Conservation (phyloP, 495 filamentous ascomycete species). For the Polyplosphaeria fusca region DNA sequence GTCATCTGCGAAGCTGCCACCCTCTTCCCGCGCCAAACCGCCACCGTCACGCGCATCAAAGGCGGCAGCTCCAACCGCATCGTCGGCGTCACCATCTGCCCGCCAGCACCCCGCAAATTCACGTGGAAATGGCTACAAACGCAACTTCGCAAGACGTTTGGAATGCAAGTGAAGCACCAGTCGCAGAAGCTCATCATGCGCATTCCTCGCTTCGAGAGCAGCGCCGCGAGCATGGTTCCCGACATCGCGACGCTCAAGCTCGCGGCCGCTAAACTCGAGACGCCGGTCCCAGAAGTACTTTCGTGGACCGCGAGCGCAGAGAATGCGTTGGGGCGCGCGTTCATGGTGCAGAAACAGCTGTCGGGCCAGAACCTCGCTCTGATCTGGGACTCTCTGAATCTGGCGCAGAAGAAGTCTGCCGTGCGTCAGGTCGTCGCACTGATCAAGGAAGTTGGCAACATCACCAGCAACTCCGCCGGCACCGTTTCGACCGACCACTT, state of each 20-base stretch:
- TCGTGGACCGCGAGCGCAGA: not conserved
- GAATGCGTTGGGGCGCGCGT: not conserved
- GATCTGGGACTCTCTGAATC: not conserved
- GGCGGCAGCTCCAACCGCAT: slow-evolving; percentile 9
- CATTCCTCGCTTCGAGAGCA: too few species aligned
- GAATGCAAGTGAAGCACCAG: too few species aligned
- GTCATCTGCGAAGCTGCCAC: not conserved
- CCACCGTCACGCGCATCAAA: not conserved
- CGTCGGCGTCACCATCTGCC: not conserved
- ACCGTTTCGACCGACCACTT: not conserved
- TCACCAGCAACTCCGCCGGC: not conserved
- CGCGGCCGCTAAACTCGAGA: not conserved
- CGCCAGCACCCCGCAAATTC: not conserved
- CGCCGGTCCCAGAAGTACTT: not conserved
- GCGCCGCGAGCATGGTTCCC: too few species aligned
- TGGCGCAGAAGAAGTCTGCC: not conserved
- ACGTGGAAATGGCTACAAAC: too few species aligned
- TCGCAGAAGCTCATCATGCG: too few species aligned
- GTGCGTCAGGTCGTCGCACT: not conserved
- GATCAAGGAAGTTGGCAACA: not conserved
- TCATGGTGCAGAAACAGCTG: not conserved
- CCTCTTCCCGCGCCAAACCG: not conserved
- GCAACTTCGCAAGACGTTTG: too few species aligned
- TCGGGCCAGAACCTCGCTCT: not conserved
- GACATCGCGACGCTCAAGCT: not conserved